Conservation (phyloP, 148 eudicot species). For the Cornus controversa region DNA sequence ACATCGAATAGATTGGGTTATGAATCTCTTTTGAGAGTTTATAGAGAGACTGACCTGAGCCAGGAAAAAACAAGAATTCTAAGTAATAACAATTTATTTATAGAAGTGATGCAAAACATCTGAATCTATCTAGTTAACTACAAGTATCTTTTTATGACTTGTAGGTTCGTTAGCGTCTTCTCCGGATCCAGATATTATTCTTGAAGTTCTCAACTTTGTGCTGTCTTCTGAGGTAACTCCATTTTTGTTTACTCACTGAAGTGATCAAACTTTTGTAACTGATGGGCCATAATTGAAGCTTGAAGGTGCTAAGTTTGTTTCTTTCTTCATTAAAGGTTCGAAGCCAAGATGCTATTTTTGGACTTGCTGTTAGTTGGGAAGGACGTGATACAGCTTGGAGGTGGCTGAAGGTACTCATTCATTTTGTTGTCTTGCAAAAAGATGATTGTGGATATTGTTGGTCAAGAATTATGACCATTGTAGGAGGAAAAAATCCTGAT, state of each 20-base stretch:
- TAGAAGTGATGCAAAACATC: background rate
- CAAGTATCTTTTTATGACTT: slow-evolving; percentile 2
- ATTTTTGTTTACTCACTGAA: background rate
- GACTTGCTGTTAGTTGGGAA: slow-evolving; percentile 61
- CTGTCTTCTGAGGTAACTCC: slow-evolving; percentile 64
- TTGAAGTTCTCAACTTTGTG: slow-evolving; percentile 80
- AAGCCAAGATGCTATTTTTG: slow-evolving; percentile 81
- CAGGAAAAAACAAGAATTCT: slow-evolving; percentile 90
- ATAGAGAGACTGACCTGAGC: slow-evolving; percentile 89
- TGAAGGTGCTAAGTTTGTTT: background rate
- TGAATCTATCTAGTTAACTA: background rate
- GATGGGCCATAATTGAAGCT: background rate
- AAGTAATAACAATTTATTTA: slow-evolving; percentile 35
- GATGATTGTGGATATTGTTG: background rate
- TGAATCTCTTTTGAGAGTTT: slow-evolving; percentile 72
- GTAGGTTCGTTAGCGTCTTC: slow-evolving; percentile 77
- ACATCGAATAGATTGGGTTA: slow-evolving; percentile 63
- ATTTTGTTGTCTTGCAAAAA: background rate
- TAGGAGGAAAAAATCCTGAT: background rate
- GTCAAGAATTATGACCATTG: background rate
- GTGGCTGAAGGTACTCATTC: slow-evolving; percentile 70
- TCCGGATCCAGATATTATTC: slow-evolving; percentile 72
- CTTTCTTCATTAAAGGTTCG: slow-evolving; percentile 56
- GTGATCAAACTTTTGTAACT: background rate
- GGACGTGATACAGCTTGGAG: slow-evolving; percentile 91